phyloP scores from a whole-genome alignment of 345 rosid genomes.

The Conringia planisiliqua region DNA sequence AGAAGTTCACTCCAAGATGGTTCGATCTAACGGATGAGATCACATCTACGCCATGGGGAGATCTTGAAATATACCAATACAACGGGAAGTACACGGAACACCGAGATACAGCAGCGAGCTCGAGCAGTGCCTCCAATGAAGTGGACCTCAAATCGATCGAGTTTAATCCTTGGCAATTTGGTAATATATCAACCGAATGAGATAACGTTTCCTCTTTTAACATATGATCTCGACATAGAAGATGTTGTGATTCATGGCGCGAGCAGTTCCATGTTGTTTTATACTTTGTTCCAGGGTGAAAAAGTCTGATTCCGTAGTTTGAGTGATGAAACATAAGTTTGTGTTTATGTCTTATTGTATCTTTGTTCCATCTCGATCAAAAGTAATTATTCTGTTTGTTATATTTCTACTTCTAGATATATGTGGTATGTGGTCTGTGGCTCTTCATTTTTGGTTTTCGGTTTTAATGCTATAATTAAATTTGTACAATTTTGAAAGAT shows the following conservation, averaged over 20 bases:
- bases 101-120: slow-evolving; percentile 42
- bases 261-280: not conserved
- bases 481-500: too few species aligned
- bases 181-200: slow-evolving; percentile 54
- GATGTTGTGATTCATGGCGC: slow-evolving; percentile 7
- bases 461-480: too few species aligned
- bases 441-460: too few species aligned
- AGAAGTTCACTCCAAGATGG: slow-evolving; percentile 64
- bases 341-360: slow-evolving; percentile 8
- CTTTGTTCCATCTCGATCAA: slow-evolving; percentile 3
- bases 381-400: not conserved
- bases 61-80: slow-evolving; percentile 59
- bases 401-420: not conserved
- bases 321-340: slow-evolving; percentile 13
- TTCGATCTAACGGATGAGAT: slow-evolving; percentile 61
- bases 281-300: slow-evolving; percentile 13
- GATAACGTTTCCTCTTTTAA: slow-evolving; percentile 6
- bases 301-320: slow-evolving; percentile 15
- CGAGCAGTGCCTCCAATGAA: slow-evolving; percentile 35
- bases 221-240: not conserved
- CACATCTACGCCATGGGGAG: slow-evolving; percentile 67
- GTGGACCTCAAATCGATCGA: slow-evolving; percentile 43
- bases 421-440: too few species aligned
- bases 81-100: slow-evolving; percentile 61
- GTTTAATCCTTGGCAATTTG: slow-evolving; percentile 79